Percentiles rank a stretch among this genome's conserved stretches.
These are phyloP conservation scores for Coprinopsis marcescibilis DNA, from an alignment of 768 basidiomycete genomes.

Conservation along the genomic window DNA sequence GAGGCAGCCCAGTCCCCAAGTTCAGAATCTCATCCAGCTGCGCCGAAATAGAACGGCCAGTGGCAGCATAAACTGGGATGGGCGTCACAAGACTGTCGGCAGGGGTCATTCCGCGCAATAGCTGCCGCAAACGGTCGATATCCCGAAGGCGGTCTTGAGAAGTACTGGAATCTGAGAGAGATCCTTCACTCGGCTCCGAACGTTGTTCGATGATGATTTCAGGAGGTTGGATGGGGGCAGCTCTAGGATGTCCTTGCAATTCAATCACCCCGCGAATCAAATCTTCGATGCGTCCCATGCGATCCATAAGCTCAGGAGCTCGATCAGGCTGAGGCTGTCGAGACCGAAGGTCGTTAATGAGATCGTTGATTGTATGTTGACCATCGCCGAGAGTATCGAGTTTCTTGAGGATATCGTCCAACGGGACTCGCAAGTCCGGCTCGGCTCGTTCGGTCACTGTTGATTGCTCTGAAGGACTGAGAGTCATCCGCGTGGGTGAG, in stretches of 20 bases:
- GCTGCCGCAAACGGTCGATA: constrained; percentile 15
- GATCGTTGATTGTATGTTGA: constrained; percentile 53
- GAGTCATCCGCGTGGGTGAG: constrained; percentile 1
- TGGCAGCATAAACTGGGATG: constrained; percentile 28
- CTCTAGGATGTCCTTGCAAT: constrained; percentile 23
- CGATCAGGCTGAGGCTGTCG: constrained; percentile 32
- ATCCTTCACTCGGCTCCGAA: constrained; percentile 16
- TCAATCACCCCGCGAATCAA: constrained; percentile 35
- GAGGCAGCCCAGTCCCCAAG: constrained; percentile 7
- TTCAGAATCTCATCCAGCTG: constrained; percentile 57
- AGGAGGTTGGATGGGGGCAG: constrained; percentile 17
- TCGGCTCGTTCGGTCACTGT: constrained; percentile 30
- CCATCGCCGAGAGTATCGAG: constrained; percentile 55
- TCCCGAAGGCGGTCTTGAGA: constrained; percentile 25
- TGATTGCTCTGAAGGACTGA: constrained; percentile 17
- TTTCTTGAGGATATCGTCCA: constrained; percentile 44
- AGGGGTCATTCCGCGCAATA: constrained; percentile 19
- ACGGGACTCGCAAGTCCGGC: constrained; percentile 37
- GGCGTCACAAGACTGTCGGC: constrained; percentile 11
- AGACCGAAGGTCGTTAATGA: constrained; percentile 58
- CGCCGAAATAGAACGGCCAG: constrained; percentile 45
- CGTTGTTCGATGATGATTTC: constrained; percentile 13
- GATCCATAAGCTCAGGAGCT: constrained; percentile 35
- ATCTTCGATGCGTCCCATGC: constrained; percentile 41
- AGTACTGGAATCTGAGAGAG: constrained; percentile 24